These are phyloP conservation scores for Strobilomyces echinocephalus DNA, from an alignment of 768 basidiomycete genomes.

Conservation along the genomic window DNA sequence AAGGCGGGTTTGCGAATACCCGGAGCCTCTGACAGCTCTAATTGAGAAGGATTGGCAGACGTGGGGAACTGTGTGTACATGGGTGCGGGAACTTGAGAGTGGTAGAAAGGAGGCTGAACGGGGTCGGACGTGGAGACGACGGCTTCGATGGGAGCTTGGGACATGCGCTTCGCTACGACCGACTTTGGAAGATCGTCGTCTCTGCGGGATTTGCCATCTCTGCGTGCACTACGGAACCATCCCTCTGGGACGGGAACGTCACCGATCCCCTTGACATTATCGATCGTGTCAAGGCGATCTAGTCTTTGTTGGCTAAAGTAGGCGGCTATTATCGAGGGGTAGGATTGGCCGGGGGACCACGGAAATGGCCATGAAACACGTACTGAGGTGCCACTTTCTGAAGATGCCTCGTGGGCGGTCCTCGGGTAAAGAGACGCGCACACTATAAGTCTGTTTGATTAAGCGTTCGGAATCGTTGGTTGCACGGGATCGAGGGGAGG, in stretches of 20 bases:
- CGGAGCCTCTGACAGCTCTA: conserved; percentile 22
- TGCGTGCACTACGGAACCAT: conserved; percentile 74
- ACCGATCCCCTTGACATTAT: conserved; percentile 61
- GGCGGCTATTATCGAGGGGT: conserved; percentile 53
- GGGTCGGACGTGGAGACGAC: conserved; percentile 19
- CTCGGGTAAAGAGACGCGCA: conserved; percentile 43
- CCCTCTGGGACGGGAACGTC: conserved; percentile 68
- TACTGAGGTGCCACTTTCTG: conserved; percentile 53
- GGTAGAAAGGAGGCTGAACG: conserved; percentile 20
- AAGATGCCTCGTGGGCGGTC: conserved; percentile 39
- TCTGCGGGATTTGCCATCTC: conserved; percentile 48
- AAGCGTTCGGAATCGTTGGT: conserved; percentile 39
- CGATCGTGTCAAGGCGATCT: conserved; percentile 66
- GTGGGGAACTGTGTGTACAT: conserved; percentile 31
- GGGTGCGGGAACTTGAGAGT: conserved; percentile 19
- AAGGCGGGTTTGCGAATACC: conserved; percentile 25
- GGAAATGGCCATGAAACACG: conserved; percentile 34
- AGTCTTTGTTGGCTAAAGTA: conserved; percentile 80
- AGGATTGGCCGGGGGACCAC: conserved; percentile 12
- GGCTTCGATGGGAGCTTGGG: conserved; percentile 31
- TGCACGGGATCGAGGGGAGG: conserved; percentile 38
- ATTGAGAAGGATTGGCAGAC: conserved; percentile 25
- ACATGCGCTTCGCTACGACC: conserved; percentile 38
- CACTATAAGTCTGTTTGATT: conserved; percentile 54
- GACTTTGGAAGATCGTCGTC: conserved; percentile 43